Evolutionary conservation across 1,284 basidiomycete genomes (phyloP), one percentile per base, ranked within the genome.

Genomic region (Lignosus rhinocerotis): DNA sequence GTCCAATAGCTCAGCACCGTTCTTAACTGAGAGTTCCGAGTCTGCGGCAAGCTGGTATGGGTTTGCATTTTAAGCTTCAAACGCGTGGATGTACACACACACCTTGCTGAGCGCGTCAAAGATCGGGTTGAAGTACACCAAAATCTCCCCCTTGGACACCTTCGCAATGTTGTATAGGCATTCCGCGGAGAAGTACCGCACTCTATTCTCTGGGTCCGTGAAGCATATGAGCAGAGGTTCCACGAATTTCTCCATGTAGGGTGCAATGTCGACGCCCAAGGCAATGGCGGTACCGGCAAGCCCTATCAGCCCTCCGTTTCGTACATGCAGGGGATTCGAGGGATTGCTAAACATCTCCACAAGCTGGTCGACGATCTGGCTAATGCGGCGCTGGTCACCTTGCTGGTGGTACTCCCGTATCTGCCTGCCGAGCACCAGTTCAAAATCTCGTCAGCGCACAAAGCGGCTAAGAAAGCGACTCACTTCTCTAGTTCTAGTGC

Each of bases 151-250:
- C 72, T 98, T 98, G 56, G 95, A 97, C 7, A 98, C 96, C 76
- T 99, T 98, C 36, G 92, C 91, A 58, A 99, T 97, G 76, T 99
- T 99, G 80, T 99, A 99, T 69, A 99, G 80, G 71, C 94, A 96
- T 73, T 99, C 96, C 59, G 95, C 96, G 6, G 96, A 96, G 79
- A 96, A 97, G 75, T 97, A 97, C 49, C 96, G 85, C 63, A 99
- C 94, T 71, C 95, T 86, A 74, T 93, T 94, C 78, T 99, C 97
- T 3, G 91, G 84, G 73, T 99, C 97, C 62, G 88, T 86, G 74
- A 99, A 98, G 76, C 96, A 98, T 42, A 86, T 85, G n/a, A 99
- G 81, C 32, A 99, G 84, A 1, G 94, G 92, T 36, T 90, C 88
- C 34, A 98, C 87, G 70, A 99, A 97, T 66, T 90, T 90, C 59